A percentile compares a stretch with the other conserved stretches of the same genome.
phyloP scores from a whole-genome alignment of 1,284 basidiomycete species.

The Trichosporon sp. region DNA sequence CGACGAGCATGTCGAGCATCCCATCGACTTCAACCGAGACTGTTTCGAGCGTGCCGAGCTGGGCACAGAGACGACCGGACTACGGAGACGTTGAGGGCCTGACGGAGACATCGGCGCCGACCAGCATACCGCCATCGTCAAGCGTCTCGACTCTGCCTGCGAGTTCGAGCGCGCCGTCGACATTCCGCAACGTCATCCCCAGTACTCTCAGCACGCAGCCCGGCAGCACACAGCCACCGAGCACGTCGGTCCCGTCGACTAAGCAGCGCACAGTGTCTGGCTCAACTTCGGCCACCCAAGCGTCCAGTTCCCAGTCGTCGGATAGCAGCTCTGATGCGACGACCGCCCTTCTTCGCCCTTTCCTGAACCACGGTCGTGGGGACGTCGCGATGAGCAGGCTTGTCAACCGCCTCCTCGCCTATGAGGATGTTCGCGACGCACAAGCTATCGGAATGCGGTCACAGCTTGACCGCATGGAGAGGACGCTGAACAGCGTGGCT shows the following conservation, averaged over 20 bases:
- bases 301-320: background rate
- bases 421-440: slow-evolving; percentile 39
- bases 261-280: background rate
- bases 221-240: background rate
- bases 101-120: background rate
- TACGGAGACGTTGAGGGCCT: background rate
- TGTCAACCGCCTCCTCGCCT: slow-evolving; percentile 42
- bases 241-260: background rate
- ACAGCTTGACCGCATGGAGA: slow-evolving; percentile 48
- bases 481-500: slow-evolving; percentile 26
- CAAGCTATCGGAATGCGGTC: slow-evolving; percentile 32
- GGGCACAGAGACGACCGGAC: background rate
- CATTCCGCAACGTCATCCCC: background rate
- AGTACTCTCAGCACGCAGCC: background rate
- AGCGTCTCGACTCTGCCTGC: background rate
- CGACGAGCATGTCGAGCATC: background rate
- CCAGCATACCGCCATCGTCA: background rate
- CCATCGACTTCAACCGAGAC: background rate
- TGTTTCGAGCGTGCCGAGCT: background rate
- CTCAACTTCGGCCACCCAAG: background rate
- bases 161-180: background rate
- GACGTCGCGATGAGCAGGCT: slow-evolving; percentile 4
- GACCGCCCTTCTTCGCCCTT: background rate
- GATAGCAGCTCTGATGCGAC: background rate
- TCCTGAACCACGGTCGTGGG: background rate